phyloP scores from a whole-genome alignment of 2,329 filamentous ascomycete species.

The Exophiala spinifera region DNA sequence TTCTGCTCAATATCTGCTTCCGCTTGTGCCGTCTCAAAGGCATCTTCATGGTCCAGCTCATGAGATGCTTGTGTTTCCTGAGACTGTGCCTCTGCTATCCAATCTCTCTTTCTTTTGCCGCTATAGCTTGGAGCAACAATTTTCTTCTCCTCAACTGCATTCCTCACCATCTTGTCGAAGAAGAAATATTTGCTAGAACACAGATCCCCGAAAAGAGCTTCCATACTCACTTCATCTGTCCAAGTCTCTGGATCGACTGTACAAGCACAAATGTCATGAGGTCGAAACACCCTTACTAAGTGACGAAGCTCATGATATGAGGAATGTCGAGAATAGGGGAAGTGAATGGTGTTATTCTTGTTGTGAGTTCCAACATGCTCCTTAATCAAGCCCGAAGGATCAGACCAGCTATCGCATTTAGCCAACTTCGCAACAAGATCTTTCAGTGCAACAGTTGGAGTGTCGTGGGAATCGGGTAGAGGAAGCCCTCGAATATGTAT shows the following conservation, averaged over 20 bases:
- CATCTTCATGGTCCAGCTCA: conserved; percentile 4
- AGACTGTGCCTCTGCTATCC: conserved; percentile 11
- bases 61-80: conserved; percentile 14
- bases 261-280: conserved; percentile 77
- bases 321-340: conserved; percentile 87
- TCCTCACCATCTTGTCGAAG: conserved; percentile 56
- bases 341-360: conserved; percentile 42
- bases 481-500: conserved; percentile 41
- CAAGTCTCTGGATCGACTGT: conserved; percentile 66
- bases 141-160: conserved; percentile 12
- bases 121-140: conserved; percentile 25
- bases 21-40: conserved; percentile 4
- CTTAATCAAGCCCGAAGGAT: background rate
- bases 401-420: background rate
- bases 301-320: conserved; percentile 76
- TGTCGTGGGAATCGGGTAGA: conserved; percentile 37
- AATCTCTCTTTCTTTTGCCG: conserved; percentile 25
- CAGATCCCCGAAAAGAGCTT: conserved; percentile 65
- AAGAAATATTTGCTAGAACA: conserved; percentile 62
- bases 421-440: conserved; percentile 30
- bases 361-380: background rate
- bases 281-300: conserved; percentile 65
- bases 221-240: conserved; percentile 62
- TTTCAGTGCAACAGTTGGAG: conserved; percentile 38
- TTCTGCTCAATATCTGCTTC: background rate